These are phyloP conservation scores for Microdochium bolleyi DNA, from an alignment of 2,329 filamentous ascomycete species.

Conservation along the genomic window DNA sequence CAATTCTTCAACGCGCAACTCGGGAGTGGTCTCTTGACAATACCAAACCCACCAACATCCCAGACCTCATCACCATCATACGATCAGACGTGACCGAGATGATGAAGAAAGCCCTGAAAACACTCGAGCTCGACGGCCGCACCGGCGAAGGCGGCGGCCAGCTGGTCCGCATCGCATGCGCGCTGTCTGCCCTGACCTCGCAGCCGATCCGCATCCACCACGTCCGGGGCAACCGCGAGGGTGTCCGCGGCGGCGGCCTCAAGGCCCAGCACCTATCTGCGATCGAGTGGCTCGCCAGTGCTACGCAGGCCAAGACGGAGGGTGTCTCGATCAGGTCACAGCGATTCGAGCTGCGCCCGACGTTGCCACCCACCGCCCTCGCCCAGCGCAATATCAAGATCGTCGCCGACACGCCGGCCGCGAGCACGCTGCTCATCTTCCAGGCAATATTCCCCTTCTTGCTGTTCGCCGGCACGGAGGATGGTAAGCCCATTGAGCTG, in stretches of 20 bases:
- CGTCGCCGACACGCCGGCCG: constrained; percentile 37
- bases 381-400: constrained; percentile 37
- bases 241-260: constrained; percentile 28
- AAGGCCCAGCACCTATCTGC: constrained; percentile 53
- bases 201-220: constrained; percentile 44
- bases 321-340: constrained; percentile 44
- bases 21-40: too few relatives aligned
- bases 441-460: constrained; percentile 54
- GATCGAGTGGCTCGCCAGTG: constrained; percentile 43
- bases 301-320: constrained; percentile 39
- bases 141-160: constrained; percentile 57
- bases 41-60: too few relatives aligned
- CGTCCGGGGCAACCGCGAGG: constrained; percentile 45
- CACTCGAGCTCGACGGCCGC: constrained; percentile 42
- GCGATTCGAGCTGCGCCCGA: constrained; percentile 38
- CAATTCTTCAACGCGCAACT: too few relatives aligned
- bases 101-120: background rate
- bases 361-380: constrained; percentile 27
- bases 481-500: constrained; percentile 35
- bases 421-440: constrained; percentile 49
- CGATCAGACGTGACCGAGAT: background rate
- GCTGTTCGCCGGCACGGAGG: constrained; percentile 40
- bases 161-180: constrained; percentile 47
- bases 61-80: background rate
- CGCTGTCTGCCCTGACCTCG: constrained; percentile 46